Evolutionary conservation across 371 early-diverging fungal species (phyloP), one percentile per base, ranked within the genome.

Genomic region (Cokeromyces recurvatus): DNA sequence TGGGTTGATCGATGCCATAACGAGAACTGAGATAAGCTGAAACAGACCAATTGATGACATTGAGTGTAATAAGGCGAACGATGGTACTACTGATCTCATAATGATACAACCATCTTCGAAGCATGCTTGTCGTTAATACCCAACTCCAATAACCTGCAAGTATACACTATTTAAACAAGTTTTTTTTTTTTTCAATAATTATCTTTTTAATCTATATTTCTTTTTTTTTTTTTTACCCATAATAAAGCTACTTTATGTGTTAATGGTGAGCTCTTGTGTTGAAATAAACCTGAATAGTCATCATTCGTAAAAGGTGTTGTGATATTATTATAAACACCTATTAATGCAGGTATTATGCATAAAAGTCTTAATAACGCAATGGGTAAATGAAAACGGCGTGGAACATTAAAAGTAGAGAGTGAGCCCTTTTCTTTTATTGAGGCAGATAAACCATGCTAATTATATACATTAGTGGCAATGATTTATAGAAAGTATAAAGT

Each of bases 71-170:
- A 14, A 81, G 63, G 0, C 84, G 79, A 31, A 83, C 74, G 22
- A 83, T 59, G n/a, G 79, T 75, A 35, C 69, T 76, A 17, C 69
- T 68, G 11, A 78, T 51, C 38, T 83, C 80, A 38, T 83, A 83
- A 51, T 77, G 72, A 43, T 68, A 69, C 10, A 80, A 62, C 84
- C 84, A 83, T 23, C 81, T 58, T 29, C 71, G 71, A 43, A 79
- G 53, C 69, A 81, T 71, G 51, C 78, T 76, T 6, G 77, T 81
- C 11, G 80, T 78, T 17, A 81, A 44, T 42, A 76, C 74, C 61
- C 71, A 78, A 48, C 77, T 78, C 81, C 83, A 82, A 41, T 77
- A 71, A 14, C 81, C 79, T 6, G 75, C 73, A 4, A 81, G 56
- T 41, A 71, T 38, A 40, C 78, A 79, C 82, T 82, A 38, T 4